These are phyloP conservation scores for Aspergillus cristatus DNA, from an alignment of 495 filamentous ascomycete genomes.

Conservation along the genomic window DNA sequence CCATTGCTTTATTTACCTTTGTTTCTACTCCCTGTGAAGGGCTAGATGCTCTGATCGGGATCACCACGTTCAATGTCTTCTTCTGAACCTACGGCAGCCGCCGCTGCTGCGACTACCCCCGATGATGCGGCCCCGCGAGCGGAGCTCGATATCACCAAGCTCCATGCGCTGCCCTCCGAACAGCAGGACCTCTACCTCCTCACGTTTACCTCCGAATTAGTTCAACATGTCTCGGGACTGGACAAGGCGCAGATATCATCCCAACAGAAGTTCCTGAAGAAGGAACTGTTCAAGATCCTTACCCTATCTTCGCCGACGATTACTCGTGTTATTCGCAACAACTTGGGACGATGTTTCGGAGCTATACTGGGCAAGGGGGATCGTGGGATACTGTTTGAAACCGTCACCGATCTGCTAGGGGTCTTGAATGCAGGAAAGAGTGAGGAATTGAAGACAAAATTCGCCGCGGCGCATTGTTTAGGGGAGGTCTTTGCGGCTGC, in stretches of 20 bases:
- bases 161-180: constrained; percentile 83
- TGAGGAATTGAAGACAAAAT: constrained; percentile 68
- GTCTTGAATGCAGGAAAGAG: constrained; percentile 70
- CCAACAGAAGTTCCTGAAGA: constrained; percentile 82
- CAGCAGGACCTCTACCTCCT: constrained; percentile 93
- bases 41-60: constrained; percentile 16
- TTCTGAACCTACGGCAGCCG: constrained; percentile 21
- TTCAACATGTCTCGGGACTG: constrained; percentile 67
- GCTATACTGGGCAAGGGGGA: constrained; percentile 82
- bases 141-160: constrained; percentile 78
- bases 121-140: constrained; percentile 29
- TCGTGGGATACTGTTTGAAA: constrained; percentile 85
- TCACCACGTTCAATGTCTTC: constrained; percentile 29
- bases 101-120: constrained; percentile 15
- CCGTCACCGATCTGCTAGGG: constrained; percentile 75
- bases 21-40: constrained; percentile 2
- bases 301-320: constrained; percentile 76
- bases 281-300: constrained; percentile 84
- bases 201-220: constrained; percentile 77
- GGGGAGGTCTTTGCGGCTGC: constrained; percentile 83
- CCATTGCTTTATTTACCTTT: constrained; percentile 1
- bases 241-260: constrained; percentile 69
- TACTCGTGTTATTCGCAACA: constrained; percentile 83
- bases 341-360: constrained; percentile 73
- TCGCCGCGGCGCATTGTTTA: constrained; percentile 82